Conservation (phyloP, 140 eudicot genomes). For the Senecio squalidus region DNA sequence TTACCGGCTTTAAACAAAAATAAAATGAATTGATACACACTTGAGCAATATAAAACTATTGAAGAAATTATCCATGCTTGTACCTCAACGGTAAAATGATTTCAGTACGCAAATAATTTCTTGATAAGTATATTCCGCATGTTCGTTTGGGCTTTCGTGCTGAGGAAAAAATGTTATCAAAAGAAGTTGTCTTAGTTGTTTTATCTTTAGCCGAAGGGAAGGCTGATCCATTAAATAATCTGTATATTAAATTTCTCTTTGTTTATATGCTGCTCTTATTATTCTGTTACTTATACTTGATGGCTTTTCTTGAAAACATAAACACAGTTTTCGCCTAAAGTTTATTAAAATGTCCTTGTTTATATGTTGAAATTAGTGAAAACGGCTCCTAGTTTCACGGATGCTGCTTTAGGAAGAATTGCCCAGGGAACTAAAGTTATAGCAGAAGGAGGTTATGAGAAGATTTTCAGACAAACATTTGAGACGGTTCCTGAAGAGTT, state of each 20-base stretch:
- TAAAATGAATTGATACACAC: neutral
- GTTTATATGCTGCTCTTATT: neutral
- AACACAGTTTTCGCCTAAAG: neutral
- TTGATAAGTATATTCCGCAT: neutral
- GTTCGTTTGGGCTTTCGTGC: neutral
- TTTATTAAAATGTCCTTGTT: neutral
- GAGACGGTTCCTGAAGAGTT: slow-evolving; percentile 88
- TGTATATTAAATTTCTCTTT: neutral
- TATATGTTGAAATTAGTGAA: slow-evolving; percentile 49
- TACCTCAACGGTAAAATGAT: neutral
- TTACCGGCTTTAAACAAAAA: neutral
- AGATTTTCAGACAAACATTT: slow-evolving; percentile 81
- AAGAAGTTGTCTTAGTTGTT: neutral
- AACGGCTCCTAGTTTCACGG: slow-evolving; percentile 89
- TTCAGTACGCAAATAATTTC: neutral
- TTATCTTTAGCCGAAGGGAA: neutral
- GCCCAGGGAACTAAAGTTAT: slow-evolving; percentile 95
- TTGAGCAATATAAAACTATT: neutral
- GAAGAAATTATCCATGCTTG: neutral
- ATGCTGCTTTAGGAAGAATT: slow-evolving; percentile 96
- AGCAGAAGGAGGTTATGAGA: slow-evolving; percentile 97
- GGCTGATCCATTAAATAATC: neutral
- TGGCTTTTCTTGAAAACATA: neutral
- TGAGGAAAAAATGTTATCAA: neutral
- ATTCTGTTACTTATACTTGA: slow-evolving; percentile 2